phyloP scores from a whole-genome alignment of 352 stramenopile species.

The Halophytophthora batemanensis region DNA sequence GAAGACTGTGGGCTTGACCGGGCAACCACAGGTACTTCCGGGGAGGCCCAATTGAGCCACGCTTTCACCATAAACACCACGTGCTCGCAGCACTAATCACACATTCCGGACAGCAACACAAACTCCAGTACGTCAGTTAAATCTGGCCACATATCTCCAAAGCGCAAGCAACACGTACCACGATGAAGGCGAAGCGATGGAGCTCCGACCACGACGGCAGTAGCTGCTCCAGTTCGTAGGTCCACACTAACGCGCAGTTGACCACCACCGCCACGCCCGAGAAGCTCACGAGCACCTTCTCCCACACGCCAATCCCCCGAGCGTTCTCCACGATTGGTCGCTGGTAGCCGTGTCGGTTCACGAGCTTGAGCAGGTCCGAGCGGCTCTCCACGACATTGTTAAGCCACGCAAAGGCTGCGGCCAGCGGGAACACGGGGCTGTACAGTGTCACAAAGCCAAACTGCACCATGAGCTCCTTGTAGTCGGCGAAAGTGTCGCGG shows the following conservation, averaged over 20 bases:
- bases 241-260: constrained; percentile 92
- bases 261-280: constrained; percentile 91
- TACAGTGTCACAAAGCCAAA: constrained; percentile 93
- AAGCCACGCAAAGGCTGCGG: constrained; percentile 86
- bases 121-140: background rate
- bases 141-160: background rate
- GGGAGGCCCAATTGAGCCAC: constrained; percentile 50
- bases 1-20: background rate
- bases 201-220: constrained; percentile 54
- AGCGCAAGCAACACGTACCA: constrained; percentile 23
- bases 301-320: constrained; percentile 91
- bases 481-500: constrained; percentile 64
- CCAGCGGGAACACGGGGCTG: constrained; percentile 88
- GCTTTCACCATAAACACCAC: constrained; percentile 56
- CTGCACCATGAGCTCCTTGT: constrained; percentile 87
- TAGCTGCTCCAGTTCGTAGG: constrained; percentile 53
- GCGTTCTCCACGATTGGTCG: constrained; percentile 87
- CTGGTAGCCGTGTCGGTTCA: constrained; percentile 82
- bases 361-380: constrained; percentile 91
- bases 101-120: background rate
- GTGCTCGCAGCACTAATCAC: constrained; percentile 40
- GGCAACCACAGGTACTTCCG: constrained; percentile 28
- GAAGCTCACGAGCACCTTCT: constrained; percentile 91
- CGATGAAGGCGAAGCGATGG: constrained; percentile 58
- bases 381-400: constrained; percentile 92